Base-by-base conservation (phyloP, 495 filamentous ascomycete species). In the Staphylotrichum tortipilum region DNA sequence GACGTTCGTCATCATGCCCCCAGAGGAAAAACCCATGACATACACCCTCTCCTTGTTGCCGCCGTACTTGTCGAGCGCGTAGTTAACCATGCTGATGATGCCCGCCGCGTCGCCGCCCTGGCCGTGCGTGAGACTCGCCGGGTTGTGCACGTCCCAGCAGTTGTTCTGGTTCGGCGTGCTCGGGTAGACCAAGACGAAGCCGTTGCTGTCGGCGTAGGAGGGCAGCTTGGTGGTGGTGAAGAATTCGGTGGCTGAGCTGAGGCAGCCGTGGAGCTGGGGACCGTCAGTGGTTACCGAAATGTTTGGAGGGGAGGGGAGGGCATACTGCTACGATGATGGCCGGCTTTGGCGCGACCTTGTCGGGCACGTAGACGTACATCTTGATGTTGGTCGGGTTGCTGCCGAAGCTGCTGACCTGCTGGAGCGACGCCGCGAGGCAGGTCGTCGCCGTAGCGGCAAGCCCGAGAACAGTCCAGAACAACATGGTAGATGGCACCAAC, bases 1-100 rank as follows among this genome's bases (percentile, higher is more conserved):
- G 18, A 79, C 75, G 55, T 80, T 81, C 36, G 75, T 78, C 76
- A 78, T 78, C 77, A 79, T 80, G 34, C 67, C 77, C 21, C 78
- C 78, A 12, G 76, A 79, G 0, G 72, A 76, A 7, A 60, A 64
- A 10, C 77, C 77, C 54, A 73, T 78, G 19, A 71, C 74, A 47
- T 71, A 79, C 24, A 80, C 70, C 33, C 62, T 66, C 26, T 52
- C 53, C 26, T 65, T 24, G 59, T 81, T 74, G 33, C 50, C 78
- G 14, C 50, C 63, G 63, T 81, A 77, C 46, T 68, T 68, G 43
- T 39, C 35, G 17, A 78, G 46, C 1, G 72, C 67, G 52, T 74
- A 79, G 45, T 71, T 72, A 54, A 79, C 76, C 76, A 79, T 78
- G 64, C 66, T 76, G 51, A 74, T 64, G 57, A 81, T 76, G 11